Evolutionary conservation across 2,329 filamentous ascomycete species (phyloP).

Genomic region (Monosporascus sp.): DNA sequence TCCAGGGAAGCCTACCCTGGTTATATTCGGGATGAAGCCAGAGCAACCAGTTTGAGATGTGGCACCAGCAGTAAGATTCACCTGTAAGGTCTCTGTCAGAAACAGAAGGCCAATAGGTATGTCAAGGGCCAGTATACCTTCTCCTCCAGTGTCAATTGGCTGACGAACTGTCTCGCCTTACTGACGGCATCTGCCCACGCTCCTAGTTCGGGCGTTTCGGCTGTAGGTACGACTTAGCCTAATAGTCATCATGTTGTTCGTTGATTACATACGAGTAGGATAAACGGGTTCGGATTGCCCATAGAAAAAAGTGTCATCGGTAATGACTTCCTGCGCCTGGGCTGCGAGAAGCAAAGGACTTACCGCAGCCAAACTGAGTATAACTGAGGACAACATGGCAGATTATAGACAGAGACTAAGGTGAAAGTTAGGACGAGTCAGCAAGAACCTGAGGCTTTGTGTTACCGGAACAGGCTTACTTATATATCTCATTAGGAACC

Average conservation of each 20-base stretch:
- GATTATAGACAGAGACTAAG: neutral
- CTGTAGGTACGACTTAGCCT: neutral
- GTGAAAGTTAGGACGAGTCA: neutral
- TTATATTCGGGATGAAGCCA: conserved; percentile 11
- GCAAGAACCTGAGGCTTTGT: neutral
- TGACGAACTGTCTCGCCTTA: conserved; percentile 57
- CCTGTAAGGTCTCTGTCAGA: neutral
- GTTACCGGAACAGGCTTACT: neutral
- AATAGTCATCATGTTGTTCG: neutral
- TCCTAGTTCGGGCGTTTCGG: conserved; percentile 2
- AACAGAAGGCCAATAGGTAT: neutral
- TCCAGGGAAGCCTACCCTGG: conserved; percentile 10
- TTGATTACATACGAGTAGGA: conserved; percentile 8
- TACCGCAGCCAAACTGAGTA: neutral
- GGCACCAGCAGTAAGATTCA: conserved; percentile 9
- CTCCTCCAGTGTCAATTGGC: conserved; percentile 58
- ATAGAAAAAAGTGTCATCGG: conserved; percentile 11
- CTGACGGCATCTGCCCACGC: conserved; percentile 54
- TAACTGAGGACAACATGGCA: neutral
- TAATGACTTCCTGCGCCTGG: conserved; percentile 1
- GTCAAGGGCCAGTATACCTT: conserved; percentile 32
- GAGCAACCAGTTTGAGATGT: conserved; percentile 8
- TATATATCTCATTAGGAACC: neutral
- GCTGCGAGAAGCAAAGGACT: neutral
- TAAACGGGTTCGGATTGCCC: conserved; percentile 12